A percentile compares a stretch with the other conserved stretches of the same genome.
Evolutionary conservation across 2,329 filamentous ascomycete genomes (phyloP).

Genomic region (Aspergillus bombycis): DNA sequence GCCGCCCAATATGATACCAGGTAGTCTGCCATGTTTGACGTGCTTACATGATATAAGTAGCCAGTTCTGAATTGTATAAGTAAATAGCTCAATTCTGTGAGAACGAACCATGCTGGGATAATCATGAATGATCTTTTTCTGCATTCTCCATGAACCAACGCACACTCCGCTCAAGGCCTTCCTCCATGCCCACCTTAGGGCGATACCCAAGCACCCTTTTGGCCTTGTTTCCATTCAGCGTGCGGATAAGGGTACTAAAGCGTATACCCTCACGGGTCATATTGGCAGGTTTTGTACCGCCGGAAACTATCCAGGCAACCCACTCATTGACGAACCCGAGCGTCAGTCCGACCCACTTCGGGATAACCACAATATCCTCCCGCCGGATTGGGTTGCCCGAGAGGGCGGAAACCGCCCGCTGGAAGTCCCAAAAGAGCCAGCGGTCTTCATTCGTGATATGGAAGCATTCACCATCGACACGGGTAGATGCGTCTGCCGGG

Average conservation of each 20-base stretch:
- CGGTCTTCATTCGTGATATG: constrained; percentile 9
- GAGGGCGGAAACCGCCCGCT: background rate
- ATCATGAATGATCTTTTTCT: too few species aligned
- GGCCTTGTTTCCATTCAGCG: constrained; percentile 7
- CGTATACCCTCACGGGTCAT: constrained; percentile 12
- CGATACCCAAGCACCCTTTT: constrained; percentile 11
- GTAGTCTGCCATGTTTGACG: too few species aligned
- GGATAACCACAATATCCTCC: constrained; percentile 9
- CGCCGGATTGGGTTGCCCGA: background rate
- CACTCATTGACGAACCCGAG: constrained; percentile 10
- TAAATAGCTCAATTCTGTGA: too few species aligned
- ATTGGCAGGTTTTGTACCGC: constrained; percentile 1
- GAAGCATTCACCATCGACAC: constrained; percentile 10
- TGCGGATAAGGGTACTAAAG: constrained; percentile 9
- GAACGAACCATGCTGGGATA: too few species aligned
- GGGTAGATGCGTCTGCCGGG: background rate
- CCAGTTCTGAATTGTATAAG: too few species aligned
- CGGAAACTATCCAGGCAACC: constrained; percentile 2
- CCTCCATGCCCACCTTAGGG: constrained; percentile 2
- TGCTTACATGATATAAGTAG: too few species aligned
- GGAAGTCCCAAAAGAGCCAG: constrained; percentile 15
- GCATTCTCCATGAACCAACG: constrained; percentile 8
- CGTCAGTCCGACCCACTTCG: constrained; percentile 9
- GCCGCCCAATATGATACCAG: too few species aligned
- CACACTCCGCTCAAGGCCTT: constrained; percentile 9